phyloP scores from a whole-genome alignment of 1,139 yeast genomes.

The Kurtzmaniella natalensis region DNA sequence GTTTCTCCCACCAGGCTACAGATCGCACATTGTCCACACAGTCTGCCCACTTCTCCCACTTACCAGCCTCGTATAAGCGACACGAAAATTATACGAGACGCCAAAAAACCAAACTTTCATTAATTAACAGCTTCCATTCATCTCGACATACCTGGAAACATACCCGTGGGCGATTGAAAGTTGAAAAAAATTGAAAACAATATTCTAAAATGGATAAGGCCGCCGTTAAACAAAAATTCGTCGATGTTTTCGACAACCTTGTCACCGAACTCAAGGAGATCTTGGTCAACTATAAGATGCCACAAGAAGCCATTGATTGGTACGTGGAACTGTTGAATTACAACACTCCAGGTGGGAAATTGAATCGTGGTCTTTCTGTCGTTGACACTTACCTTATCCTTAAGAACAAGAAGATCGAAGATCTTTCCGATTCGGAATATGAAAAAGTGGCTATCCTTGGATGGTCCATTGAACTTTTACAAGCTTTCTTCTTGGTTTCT shows the following conservation, averaged over 20 bases:
- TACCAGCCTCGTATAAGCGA: no score
- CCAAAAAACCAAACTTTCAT: no score
- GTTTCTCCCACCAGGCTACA: no score
- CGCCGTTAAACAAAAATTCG: conserved; percentile 56
- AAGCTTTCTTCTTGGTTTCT: conserved; percentile 95
- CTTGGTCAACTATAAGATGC: conserved; percentile 71
- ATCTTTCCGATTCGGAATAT: conserved; percentile 65
- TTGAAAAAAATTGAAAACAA: no score
- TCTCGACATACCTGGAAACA: no score
- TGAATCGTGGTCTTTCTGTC: conserved; percentile 94
- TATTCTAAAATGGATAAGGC: conserved; percentile 22
- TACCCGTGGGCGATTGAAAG: no score
- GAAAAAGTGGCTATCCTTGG: conserved; percentile 86
- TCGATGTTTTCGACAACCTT: conserved; percentile 69
- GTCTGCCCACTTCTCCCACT: no score
- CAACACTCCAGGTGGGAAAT: conserved; percentile 95
- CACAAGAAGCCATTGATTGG: conserved; percentile 86
- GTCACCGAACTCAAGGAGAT: conserved; percentile 71
- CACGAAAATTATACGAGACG: no score
- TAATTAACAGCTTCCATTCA: no score
- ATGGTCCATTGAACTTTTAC: conserved; percentile 93
- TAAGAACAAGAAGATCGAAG: conserved; percentile 57
- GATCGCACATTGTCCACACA: no score
- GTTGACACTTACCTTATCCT: conserved; percentile 86
- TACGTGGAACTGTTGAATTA: conserved; percentile 67